A percentile compares a stretch with the other conserved stretches of the same genome.
Evolutionary conservation across 352 stramenopile species (phyloP).

Genomic region (Globisporangium viniferum): DNA sequence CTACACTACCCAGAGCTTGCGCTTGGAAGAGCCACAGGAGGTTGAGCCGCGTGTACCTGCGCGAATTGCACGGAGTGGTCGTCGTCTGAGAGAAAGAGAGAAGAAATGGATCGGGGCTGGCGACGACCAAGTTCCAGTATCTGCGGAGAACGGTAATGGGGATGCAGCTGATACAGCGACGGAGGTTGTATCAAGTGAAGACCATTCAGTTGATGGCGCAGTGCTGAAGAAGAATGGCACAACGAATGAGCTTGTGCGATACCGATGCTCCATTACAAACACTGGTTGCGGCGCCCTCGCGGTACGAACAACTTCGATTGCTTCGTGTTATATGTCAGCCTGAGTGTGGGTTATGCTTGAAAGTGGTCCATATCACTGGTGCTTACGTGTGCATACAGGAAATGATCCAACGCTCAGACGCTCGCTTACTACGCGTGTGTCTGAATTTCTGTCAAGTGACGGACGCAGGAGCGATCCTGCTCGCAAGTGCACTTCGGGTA

Average conservation of each 20-base stretch:
- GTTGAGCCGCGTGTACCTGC: not conserved
- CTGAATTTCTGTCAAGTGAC: constrained; percentile 44
- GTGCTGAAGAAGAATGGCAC: not conserved
- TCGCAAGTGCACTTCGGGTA: constrained; percentile 39
- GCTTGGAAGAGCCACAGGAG: not conserved
- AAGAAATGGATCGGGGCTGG: constrained; percentile 5
- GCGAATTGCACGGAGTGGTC: not conserved
- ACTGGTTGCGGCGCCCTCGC: constrained; percentile 22
- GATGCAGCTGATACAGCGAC: not conserved
- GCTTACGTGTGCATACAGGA: constrained; percentile 16
- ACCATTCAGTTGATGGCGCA: not conserved
- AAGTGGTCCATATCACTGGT: not conserved
- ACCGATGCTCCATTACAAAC: constrained; percentile 22
- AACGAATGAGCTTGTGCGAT: constrained; percentile 12
- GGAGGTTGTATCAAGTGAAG: not conserved
- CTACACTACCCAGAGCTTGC: not conserved
- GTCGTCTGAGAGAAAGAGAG: not conserved
- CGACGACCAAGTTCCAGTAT: not conserved
- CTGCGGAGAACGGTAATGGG: not conserved
- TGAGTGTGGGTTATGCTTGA: not conserved
- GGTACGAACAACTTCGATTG: constrained; percentile 2
- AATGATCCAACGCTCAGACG: constrained; percentile 14
- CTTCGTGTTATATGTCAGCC: not conserved
- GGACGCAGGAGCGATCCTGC: constrained; percentile 37
- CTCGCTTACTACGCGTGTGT: constrained; percentile 21